A percentile compares a stretch with the other conserved stretches of the same genome.
These are phyloP conservation scores for Nicotiana obtusifolia DNA, from an alignment of 257 asterid genomes.

Conservation along the genomic window DNA sequence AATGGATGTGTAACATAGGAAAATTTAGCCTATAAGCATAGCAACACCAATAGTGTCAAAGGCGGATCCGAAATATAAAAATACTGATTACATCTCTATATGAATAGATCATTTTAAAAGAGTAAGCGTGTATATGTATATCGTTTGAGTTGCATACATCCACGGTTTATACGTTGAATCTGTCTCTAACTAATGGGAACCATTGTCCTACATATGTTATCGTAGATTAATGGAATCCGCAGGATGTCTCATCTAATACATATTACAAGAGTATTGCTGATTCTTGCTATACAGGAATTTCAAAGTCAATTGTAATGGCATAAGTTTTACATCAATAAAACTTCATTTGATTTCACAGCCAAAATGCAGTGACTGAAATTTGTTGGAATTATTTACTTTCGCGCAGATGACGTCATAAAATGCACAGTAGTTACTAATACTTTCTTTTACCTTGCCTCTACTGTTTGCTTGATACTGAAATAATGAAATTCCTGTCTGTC, in stretches of 20 bases:
- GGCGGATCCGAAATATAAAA: too few relatives aligned
- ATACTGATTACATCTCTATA: too few relatives aligned
- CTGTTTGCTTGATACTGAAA: conserved; percentile 4
- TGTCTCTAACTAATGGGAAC: too few relatives aligned
- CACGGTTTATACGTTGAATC: too few relatives aligned
- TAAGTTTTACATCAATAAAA: background rate
- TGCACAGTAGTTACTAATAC: background rate
- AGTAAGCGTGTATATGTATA: too few relatives aligned
- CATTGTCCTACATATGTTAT: too few relatives aligned
- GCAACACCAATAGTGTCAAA: too few relatives aligned
- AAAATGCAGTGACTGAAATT: background rate
- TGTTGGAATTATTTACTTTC: background rate
- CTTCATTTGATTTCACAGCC: background rate
- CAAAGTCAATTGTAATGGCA: background rate
- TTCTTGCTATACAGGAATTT: background rate
- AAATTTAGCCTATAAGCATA: too few relatives aligned
- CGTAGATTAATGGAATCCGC: background rate
- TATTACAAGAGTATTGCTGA: background rate
- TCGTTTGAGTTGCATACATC: too few relatives aligned
- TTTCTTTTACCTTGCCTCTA: background rate
- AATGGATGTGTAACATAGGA: too few relatives aligned
- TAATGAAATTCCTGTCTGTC: background rate
- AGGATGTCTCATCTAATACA: background rate
- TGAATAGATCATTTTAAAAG: too few relatives aligned
- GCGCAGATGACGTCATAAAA: background rate